These are phyloP conservation scores for Sporothrix protearum DNA, from an alignment of 2,329 filamentous ascomycete species.

Conservation along the genomic window DNA sequence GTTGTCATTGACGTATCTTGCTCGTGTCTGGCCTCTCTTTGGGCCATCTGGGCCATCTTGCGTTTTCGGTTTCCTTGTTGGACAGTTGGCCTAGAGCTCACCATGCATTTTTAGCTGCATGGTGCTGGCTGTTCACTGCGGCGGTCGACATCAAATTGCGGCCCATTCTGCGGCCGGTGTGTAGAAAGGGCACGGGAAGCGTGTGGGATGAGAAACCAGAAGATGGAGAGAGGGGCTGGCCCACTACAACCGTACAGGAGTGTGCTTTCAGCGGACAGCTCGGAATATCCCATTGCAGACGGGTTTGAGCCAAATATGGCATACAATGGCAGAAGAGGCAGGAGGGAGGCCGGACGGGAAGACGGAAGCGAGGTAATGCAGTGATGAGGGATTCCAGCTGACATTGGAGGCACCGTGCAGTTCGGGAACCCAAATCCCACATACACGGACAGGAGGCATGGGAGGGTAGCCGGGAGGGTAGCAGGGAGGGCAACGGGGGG, in stretches of 20 bases:
- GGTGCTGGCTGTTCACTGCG: background rate
- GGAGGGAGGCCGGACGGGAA: background rate
- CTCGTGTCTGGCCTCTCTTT: background rate
- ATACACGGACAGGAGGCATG: background rate
- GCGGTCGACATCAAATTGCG: background rate
- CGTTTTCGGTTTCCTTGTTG: background rate
- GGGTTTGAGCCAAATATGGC: background rate
- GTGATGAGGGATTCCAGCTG: background rate
- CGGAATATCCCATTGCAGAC: background rate
- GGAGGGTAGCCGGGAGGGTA: background rate
- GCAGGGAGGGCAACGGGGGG: background rate
- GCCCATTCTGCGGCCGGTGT: background rate
- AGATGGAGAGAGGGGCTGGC: background rate
- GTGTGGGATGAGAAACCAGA: background rate
- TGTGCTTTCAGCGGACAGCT: background rate
- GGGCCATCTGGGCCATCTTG: background rate
- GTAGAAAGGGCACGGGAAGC: background rate
- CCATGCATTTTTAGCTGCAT: slow-evolving; percentile 18
- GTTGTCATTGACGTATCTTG: background rate
- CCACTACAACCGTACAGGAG: background rate
- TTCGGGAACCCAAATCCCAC: background rate
- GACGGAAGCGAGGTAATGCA: slow-evolving; percentile 3
- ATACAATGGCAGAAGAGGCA: background rate
- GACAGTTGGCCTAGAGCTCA: background rate
- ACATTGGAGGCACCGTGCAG: no score